Conservation (phyloP, 163 green algal species). For the Botryococcus braunii region DNA sequence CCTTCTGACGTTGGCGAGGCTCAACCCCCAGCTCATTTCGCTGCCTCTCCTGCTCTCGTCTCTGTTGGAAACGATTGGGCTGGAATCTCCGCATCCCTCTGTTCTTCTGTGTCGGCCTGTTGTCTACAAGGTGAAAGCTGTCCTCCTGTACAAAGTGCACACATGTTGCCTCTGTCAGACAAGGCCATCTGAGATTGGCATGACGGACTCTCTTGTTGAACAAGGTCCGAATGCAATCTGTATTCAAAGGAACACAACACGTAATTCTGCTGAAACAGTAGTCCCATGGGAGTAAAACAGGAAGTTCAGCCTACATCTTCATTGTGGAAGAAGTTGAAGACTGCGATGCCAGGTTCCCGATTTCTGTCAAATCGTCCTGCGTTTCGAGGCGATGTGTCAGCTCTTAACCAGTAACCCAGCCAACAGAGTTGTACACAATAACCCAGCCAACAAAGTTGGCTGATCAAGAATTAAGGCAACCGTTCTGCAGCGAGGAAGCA, state of each 20-base stretch:
- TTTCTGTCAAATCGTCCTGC: slow-evolving; percentile 50
- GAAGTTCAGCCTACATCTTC: slow-evolving; percentile 58
- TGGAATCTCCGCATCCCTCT: slow-evolving; percentile 49
- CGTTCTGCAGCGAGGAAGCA: no score
- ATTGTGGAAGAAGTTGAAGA: slow-evolving; percentile 93
- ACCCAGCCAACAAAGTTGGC: no score
- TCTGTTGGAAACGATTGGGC: slow-evolving; percentile 47
- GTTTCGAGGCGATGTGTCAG: no score
- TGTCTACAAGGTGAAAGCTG: slow-evolving; percentile 95
- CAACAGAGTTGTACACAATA: no score
- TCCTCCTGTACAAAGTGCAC: slow-evolving; percentile 71
- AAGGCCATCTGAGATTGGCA: background rate
- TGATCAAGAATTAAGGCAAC: no score
- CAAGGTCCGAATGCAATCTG: background rate
- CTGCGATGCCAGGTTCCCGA: slow-evolving; percentile 47
- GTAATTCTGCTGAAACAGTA: no score
- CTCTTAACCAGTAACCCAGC: no score
- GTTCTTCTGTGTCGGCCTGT: slow-evolving; percentile 47
- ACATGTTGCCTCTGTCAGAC: background rate
- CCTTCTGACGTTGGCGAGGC: slow-evolving; percentile 34
- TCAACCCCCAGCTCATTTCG: slow-evolving; percentile 36
- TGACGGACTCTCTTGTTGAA: background rate
- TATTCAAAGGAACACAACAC: no score
- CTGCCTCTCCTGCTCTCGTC: slow-evolving; percentile 31
- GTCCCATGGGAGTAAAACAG: no score